Percentiles rank a stretch among this genome's conserved stretches.
Conservation (phyloP, 2,329 filamentous ascomycete genomes). For the Pyricularia pennisetigena region DNA sequence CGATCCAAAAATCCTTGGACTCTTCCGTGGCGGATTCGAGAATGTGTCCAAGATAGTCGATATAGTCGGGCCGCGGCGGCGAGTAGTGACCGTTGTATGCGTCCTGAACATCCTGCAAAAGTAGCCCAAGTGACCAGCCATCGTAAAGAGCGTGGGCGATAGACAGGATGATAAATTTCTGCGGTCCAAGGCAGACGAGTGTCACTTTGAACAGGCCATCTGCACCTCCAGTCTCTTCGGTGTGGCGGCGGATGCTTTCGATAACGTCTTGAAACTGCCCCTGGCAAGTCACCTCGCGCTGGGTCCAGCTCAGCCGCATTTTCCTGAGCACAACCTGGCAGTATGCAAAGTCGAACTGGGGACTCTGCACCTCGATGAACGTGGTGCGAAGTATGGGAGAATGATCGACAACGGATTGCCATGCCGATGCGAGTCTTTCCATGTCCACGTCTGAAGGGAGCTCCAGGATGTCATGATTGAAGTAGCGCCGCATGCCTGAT, state of each 20-base stretch:
- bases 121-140: constrained; percentile 67
- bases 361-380: constrained; percentile 58
- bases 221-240: constrained; percentile 23
- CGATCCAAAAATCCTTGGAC: constrained; percentile 58
- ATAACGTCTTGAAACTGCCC: constrained; percentile 12
- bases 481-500: constrained; percentile 68
- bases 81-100: constrained; percentile 44
- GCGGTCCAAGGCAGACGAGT: constrained; percentile 23
- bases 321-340: constrained; percentile 35
- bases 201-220: constrained; percentile 38
- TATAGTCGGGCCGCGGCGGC: constrained; percentile 35
- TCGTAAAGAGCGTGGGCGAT: constrained; percentile 86
- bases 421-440: constrained; percentile 47
- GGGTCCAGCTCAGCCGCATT: constrained; percentile 11
- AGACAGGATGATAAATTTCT: constrained; percentile 49
- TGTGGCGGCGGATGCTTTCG: constrained; percentile 24
- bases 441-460: constrained; percentile 46
- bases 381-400: constrained; percentile 68
- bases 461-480: constrained; percentile 71
- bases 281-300: constrained; percentile 11
- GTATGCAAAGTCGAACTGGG: constrained; percentile 38
- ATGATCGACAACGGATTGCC: constrained; percentile 44
- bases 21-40: constrained; percentile 30
- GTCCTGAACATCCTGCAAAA: constrained; percentile 61
- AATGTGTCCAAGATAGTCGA: constrained; percentile 44